Base-by-base conservation (phyloP, 805 yeast genomes). In the Starmerella geochares region DNA sequence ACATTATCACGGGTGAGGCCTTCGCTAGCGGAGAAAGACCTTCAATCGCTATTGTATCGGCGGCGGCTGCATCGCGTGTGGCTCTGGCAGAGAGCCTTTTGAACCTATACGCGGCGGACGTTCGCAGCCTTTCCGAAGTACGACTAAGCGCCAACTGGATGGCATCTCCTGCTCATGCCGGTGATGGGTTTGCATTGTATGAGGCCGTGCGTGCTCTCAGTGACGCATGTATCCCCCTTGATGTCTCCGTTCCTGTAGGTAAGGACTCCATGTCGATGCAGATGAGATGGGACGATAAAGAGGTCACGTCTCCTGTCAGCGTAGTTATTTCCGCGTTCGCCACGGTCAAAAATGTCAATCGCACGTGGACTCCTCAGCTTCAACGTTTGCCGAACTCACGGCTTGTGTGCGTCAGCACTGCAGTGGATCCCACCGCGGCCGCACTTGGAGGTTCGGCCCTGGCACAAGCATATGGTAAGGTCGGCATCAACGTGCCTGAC, bases 261-360 rank as follows among this genome's bases (percentile, higher is more conserved):
- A 92, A 92, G 71, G 99, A 92, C 67, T 87, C 96, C 31, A 87
- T 92, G 96, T 87, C 97, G 20, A 90, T 92, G 98, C 86, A 87
- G 71, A 92, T 92, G 97, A 81, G 83, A 62, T 92, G 99, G 99
- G 70, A 62, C 47, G 53, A 50, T 36, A 85, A 82, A 61, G 95
- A 86, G 67, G 97, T 92, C 38, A 80, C 92, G 54, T 86, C 96
- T n/a, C 99, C 99, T 43, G 72, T 92, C 63, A 83, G 96, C 11
- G 77, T 90, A 60, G 83, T 85, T 43, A 75, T 90, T 58, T 88
- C 98, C 20, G 92, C 97, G 0, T 92, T 90, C 65, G 85, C 83
- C 52, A 86, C 95, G 31, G 96, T 92, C 44, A 70, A 70, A 40
- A 74, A 88, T 65, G 88, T 96, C 28, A 75, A 86, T 32, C 79